Conservation (phyloP, 2,329 filamentous ascomycete species). For the Ampelomyces quisqualis region DNA sequence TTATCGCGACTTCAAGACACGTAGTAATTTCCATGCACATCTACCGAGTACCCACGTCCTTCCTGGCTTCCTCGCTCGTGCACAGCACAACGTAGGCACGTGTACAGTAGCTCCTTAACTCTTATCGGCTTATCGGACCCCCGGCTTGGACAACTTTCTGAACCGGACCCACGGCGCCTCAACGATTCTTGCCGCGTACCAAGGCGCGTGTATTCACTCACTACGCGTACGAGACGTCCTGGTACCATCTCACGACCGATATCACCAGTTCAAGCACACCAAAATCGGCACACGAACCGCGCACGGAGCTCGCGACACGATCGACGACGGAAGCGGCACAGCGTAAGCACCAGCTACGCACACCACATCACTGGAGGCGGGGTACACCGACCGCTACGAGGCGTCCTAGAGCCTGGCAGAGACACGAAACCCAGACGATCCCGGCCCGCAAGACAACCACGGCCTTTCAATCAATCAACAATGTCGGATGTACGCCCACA, state of each 20-base stretch:
- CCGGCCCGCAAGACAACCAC: neutral
- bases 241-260: neutral
- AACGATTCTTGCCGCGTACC: slow-evolving; percentile 6
- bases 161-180: slow-evolving; percentile 12
- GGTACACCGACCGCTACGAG: slow-evolving; percentile 4
- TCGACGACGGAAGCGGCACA: slow-evolving; percentile 1
- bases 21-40: slow-evolving; percentile 7
- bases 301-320: neutral
- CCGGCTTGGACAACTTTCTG: slow-evolving; percentile 33
- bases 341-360: slow-evolving; percentile 5
- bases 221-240: slow-evolving; percentile 1
- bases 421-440: neutral
- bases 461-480: slow-evolving; percentile 21
- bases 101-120: slow-evolving; percentile 20
- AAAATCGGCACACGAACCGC: neutral
- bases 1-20: slow-evolving; percentile 7
- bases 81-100: too few relatives aligned
- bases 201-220: neutral
- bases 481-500: slow-evolving; percentile 40
- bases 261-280: neutral
- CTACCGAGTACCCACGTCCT: too few relatives aligned
- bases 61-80: too few relatives aligned
- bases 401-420: neutral
- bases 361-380: slow-evolving; percentile 9
- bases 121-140: slow-evolving; percentile 43